Evolutionary conservation across 2,329 filamentous ascomycete genomes (phyloP), one percentile per base, ranked within the genome.

Genomic region (Fusarium ambrosium): DNA sequence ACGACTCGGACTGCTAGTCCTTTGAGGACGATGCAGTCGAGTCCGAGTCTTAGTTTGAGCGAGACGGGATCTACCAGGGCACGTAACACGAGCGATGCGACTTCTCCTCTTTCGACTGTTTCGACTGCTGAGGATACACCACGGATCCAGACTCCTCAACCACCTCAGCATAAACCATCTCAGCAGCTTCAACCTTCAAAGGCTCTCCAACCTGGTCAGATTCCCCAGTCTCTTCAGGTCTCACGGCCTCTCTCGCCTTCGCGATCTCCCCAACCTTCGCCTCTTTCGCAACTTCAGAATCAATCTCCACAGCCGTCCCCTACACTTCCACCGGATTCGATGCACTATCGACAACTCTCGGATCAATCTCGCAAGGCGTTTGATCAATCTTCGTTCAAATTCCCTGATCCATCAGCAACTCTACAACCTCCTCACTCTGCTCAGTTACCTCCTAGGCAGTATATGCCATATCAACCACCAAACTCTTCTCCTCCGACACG

Each of bases 11-110:
- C 77, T 1, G 77, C 76, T 1, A 79, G 77, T 14, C 76, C 77
- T 34, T 18, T 79, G 20, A 69, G 76, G 8, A 66, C 77, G 1
- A 79, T 79, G 77, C 75, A 79, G 53, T 76, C 73, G 6, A 79
- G 77, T 37, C 77, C 77, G 2, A 78, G 74, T 11, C 34, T 74
- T 48, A 77, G 73, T 18, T 55, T 74, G 39, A 69, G 75, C 5
- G 77, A 78, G 14, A 63, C 66, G 11, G 71, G 75, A 11, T 60
- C 70, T 9, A 78, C 70, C 0, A 67, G 77, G 45, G 65, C 72
- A 22, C 66, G 77, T n/a, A 79, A 74, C 11, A 64, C 67, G 1
- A 79, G 77, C 37, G 77, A 79, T 61, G 77, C 77, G 1, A 72
- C 75, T 36, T 79, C 77, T 10, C 68, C 73, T 24, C 16, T 78